These are phyloP conservation scores for Trichoderma aggressivum DNA, from an alignment of 2,329 filamentous ascomycete genomes.

Conservation along the genomic window DNA sequence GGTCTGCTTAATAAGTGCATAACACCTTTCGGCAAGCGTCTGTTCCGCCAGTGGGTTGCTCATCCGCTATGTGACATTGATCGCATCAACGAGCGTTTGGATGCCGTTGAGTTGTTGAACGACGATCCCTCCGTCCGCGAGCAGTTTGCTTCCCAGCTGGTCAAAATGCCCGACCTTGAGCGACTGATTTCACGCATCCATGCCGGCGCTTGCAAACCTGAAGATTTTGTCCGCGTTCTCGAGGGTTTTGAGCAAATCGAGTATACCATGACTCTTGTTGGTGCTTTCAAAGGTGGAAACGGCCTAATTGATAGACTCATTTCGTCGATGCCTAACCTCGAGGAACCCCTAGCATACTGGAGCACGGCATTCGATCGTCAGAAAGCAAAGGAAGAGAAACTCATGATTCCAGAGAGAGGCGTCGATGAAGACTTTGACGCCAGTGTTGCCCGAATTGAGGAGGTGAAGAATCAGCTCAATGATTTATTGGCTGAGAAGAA, in stretches of 20 bases:
- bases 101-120: conserved; percentile 91
- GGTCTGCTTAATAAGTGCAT: conserved; percentile 88
- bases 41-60: conserved; percentile 96
- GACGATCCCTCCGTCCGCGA: conserved; percentile 77
- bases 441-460: conserved; percentile 72
- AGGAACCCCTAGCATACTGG: conserved; percentile 75
- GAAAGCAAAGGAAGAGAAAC: conserved; percentile 73
- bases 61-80: conserved; percentile 84
- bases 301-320: conserved; percentile 84
- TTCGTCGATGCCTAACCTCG: conserved; percentile 78
- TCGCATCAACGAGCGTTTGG: conserved; percentile 88
- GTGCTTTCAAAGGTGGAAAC: conserved; percentile 69
- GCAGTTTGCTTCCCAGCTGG: conserved; percentile 82
- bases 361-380: conserved; percentile 84
- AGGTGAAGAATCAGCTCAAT: conserved; percentile 70
- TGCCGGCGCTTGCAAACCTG: conserved; percentile 81
- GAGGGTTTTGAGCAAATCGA: conserved; percentile 98
- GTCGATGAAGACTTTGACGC: conserved; percentile 90
- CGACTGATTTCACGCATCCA: conserved; percentile 92
- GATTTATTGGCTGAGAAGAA: conserved; percentile 68
- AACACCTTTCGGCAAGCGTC: conserved; percentile 93
- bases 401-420: conserved; percentile 80
- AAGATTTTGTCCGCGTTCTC: conserved; percentile 89
- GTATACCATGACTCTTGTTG: conserved; percentile 80
- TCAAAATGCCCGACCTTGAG: conserved; percentile 91